These are phyloP conservation scores for Vaccinium myrtillus DNA, from an alignment of 148 eudicot genomes.

Conservation along the genomic window DNA sequence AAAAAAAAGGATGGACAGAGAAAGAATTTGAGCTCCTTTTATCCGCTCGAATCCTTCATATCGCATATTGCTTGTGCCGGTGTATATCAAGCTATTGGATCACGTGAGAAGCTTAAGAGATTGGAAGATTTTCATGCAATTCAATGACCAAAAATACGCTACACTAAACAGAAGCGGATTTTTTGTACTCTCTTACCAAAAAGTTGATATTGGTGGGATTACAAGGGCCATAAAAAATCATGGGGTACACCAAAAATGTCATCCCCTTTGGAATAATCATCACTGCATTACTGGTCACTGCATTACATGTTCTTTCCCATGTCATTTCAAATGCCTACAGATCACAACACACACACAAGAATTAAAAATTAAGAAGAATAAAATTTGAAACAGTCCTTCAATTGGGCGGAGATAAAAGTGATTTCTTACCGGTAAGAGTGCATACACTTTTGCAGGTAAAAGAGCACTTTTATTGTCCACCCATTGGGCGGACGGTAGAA, in stretches of 20 bases:
- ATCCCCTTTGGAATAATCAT: slow-evolving; percentile 12
- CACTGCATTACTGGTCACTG: slow-evolving; percentile 6
- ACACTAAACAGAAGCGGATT: not conserved
- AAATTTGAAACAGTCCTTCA: too few relatives aligned
- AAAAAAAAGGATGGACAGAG: not conserved
- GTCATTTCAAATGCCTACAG: slow-evolving; percentile 16
- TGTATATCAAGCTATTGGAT: not conserved
- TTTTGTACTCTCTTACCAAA: not conserved
- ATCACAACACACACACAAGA: not conserved
- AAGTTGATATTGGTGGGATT: slow-evolving; percentile 15
- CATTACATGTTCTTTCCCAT: slow-evolving; percentile 16
- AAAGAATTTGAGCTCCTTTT: not conserved
- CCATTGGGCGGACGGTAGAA: too few relatives aligned
- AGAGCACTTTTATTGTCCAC: too few relatives aligned
- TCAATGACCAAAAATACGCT: not conserved
- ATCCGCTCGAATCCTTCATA: not conserved
- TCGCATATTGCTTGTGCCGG: not conserved
- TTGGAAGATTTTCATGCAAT: not conserved
- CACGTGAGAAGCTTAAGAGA: not conserved
- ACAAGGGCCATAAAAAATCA: slow-evolving; percentile 24
- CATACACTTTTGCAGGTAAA: too few relatives aligned
- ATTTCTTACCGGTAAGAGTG: too few relatives aligned
- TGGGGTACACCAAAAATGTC: slow-evolving; percentile 18
- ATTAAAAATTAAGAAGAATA: not conserved
- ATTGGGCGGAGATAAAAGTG: too few relatives aligned